These are phyloP conservation scores for Heterobasidion occidentale DNA, from an alignment of 1,284 basidiomycete genomes.

Conservation along the genomic window DNA sequence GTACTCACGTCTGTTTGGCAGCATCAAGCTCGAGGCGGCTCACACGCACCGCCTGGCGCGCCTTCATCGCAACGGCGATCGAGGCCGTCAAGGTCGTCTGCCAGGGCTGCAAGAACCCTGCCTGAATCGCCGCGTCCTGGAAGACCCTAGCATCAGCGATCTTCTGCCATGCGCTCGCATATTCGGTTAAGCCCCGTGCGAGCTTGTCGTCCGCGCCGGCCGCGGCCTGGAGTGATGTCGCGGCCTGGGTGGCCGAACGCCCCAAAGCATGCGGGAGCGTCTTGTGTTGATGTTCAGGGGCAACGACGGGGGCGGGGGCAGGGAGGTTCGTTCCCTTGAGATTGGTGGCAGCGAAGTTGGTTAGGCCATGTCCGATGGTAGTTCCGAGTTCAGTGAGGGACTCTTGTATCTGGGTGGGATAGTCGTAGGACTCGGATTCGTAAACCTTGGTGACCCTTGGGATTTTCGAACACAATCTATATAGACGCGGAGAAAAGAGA, in stretches of 20 bases:
- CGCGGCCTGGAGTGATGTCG: slow-evolving; percentile 25
- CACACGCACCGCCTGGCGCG: slow-evolving; percentile 78
- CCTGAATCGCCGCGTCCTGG: slow-evolving; percentile 74
- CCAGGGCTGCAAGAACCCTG: slow-evolving; percentile 86
- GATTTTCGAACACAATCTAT: not conserved
- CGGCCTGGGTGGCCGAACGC: slow-evolving; percentile 72
- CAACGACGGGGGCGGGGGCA: slow-evolving; percentile 56
- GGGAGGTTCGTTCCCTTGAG: slow-evolving; percentile 87
- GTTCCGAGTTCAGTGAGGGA: slow-evolving; percentile 66
- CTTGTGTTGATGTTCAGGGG: slow-evolving; percentile 67
- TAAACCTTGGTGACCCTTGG: slow-evolving; percentile 78
- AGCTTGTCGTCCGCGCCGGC: slow-evolving; percentile 52
- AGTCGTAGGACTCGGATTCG: slow-evolving; percentile 85
- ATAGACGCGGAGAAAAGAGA: not conserved
- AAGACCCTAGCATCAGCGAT: slow-evolving; percentile 79
- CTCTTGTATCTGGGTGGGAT: slow-evolving; percentile 73
- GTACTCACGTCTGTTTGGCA: slow-evolving; percentile 47
- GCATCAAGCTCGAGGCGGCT: slow-evolving; percentile 64
- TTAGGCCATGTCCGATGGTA: slow-evolving; percentile 72
- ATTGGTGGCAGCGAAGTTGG: slow-evolving; percentile 83
- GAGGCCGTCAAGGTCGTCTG: slow-evolving; percentile 77
- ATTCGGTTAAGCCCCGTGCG: slow-evolving; percentile 70
- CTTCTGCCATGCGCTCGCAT: slow-evolving; percentile 82
- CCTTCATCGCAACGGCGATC: slow-evolving; percentile 85
- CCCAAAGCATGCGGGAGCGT: slow-evolving; percentile 92